Conservation (phyloP, 768 basidiomycete genomes). For the Kwoniella pini region DNA sequence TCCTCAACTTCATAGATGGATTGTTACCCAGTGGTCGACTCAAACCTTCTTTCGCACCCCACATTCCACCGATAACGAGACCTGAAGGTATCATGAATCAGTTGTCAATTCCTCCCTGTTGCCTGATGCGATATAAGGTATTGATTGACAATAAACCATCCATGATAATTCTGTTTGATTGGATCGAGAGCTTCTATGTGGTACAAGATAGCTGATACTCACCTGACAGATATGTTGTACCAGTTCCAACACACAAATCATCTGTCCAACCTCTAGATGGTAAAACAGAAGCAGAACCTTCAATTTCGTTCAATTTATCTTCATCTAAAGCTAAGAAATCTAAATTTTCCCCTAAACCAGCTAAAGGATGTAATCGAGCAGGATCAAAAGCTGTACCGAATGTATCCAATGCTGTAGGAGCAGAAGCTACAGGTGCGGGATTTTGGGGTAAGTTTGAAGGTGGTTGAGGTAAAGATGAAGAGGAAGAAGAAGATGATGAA, state of each 20-base stretch:
- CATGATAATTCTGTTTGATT: too few relatives aligned
- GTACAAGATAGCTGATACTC: too few relatives aligned
- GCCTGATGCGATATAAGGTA: too few relatives aligned
- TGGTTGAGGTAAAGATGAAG: slow-evolving; percentile 12
- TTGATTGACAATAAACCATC: too few relatives aligned
- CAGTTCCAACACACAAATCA: slow-evolving; percentile 98
- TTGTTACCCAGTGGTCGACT: slow-evolving; percentile 62
- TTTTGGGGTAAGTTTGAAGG: slow-evolving; percentile 12
- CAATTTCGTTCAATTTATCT: slow-evolving; percentile 87
- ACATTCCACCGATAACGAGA: slow-evolving; percentile 87
- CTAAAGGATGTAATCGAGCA: slow-evolving; percentile 87
- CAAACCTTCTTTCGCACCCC: slow-evolving; percentile 95
- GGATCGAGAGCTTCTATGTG: too few relatives aligned
- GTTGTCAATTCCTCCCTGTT: not conserved
- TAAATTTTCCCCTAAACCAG: slow-evolving; percentile 87
- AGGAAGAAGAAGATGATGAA: slow-evolving; percentile 14
- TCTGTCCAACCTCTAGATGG: slow-evolving; percentile 98
- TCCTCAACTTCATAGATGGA: slow-evolving; percentile 65
- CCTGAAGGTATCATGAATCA: slow-evolving; percentile 65
- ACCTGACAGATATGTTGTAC: slow-evolving; percentile 98
- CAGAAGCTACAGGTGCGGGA: slow-evolving; percentile 11
- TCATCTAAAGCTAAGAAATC: slow-evolving; percentile 96
- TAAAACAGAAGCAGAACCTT: slow-evolving; percentile 85
- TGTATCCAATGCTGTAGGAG: slow-evolving; percentile 81
- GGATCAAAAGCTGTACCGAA: slow-evolving; percentile 83